phyloP scores from a whole-genome alignment of 768 basidiomycete genomes.

The Auricularia auricula-judae region DNA sequence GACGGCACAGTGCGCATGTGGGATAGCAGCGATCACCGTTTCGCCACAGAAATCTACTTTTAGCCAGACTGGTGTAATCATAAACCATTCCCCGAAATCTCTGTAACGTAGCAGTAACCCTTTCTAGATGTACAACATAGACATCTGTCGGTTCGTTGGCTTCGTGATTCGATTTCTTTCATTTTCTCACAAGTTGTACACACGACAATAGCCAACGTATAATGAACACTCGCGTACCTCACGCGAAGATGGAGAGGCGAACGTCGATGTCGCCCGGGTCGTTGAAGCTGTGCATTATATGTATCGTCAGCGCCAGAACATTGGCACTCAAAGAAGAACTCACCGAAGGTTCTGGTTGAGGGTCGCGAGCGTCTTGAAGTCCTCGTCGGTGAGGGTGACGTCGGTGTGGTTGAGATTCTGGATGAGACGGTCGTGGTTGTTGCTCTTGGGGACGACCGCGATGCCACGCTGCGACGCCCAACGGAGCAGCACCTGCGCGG shows the following conservation, averaged over 20 bases:
- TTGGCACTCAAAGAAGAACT: not conserved
- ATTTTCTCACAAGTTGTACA: no score
- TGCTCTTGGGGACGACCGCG: conserved; percentile 68
- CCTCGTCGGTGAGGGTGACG: conserved; percentile 43
- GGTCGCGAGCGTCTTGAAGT: conserved; percentile 43
- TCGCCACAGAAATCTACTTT: no score
- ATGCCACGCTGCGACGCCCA: conserved; percentile 72
- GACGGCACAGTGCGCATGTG: no score
- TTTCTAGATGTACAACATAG: no score
- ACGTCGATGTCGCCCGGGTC: conserved; percentile 59
- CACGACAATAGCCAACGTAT: conserved; percentile 1
- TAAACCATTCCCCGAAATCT: no score
- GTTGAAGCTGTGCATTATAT: conserved; percentile 39
- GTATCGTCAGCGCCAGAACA: conserved; percentile 7
- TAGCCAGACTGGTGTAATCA: no score
- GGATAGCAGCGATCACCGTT: no score
- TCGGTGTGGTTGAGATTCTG: conserved; percentile 42
- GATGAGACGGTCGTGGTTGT: conserved; percentile 29
- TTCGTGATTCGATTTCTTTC: no score
- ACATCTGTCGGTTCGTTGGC: no score
- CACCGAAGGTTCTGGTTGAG: conserved; percentile 50
- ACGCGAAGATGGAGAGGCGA: conserved; percentile 61
- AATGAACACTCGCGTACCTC: conserved; percentile 6
- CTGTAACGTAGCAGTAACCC: no score
- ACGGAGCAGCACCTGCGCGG: conserved; percentile 62